These are phyloP conservation scores for Coniochaeta ligniaria DNA, from an alignment of 2,329 filamentous ascomycete species.

Conservation along the genomic window DNA sequence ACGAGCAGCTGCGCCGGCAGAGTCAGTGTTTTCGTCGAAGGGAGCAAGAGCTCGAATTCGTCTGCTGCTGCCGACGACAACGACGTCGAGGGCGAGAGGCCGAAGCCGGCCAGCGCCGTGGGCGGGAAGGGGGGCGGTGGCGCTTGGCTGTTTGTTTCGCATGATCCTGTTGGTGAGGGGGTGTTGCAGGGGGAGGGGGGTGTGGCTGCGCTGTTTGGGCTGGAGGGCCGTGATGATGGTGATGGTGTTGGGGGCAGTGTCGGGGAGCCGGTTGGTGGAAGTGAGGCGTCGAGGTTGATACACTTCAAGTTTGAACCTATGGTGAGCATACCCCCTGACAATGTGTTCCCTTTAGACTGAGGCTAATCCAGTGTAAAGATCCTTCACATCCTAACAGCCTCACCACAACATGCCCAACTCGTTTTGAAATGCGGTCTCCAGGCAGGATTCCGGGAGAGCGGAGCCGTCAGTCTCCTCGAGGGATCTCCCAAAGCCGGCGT, in stretches of 20 bases:
- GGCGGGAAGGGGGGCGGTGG: constrained; percentile 84
- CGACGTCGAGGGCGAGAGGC: constrained; percentile 8
- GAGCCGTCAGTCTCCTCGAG: constrained; percentile 60
- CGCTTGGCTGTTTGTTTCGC: constrained; percentile 81
- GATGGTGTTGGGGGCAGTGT: constrained; percentile 8
- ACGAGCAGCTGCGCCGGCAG: constrained; percentile 90
- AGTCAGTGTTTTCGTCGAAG: constrained; percentile 83
- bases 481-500: constrained; percentile 6
- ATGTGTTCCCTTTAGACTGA: background rate
- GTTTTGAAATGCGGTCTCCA: constrained; percentile 69
- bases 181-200: constrained; percentile 19
- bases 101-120: constrained; percentile 21
- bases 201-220: constrained; percentile 17
- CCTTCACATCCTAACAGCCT: constrained; percentile 77
- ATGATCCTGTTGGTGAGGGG: constrained; percentile 53
- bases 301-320: constrained; percentile 94
- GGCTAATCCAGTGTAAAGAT: constrained; percentile 49
- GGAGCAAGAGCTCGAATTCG: constrained; percentile 37
- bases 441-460: constrained; percentile 86
- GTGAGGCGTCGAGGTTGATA: constrained; percentile 38
- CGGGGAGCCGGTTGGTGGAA: constrained; percentile 11
- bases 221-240: constrained; percentile 24
- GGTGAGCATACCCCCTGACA: constrained; percentile 45
- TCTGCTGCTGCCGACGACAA: constrained; percentile 6
- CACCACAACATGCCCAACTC: constrained; percentile 64